Evolutionary conservation across 176 grass and related monocot genomes (phyloP).

Genomic region (Rhipidocladum racemiflorum): DNA sequence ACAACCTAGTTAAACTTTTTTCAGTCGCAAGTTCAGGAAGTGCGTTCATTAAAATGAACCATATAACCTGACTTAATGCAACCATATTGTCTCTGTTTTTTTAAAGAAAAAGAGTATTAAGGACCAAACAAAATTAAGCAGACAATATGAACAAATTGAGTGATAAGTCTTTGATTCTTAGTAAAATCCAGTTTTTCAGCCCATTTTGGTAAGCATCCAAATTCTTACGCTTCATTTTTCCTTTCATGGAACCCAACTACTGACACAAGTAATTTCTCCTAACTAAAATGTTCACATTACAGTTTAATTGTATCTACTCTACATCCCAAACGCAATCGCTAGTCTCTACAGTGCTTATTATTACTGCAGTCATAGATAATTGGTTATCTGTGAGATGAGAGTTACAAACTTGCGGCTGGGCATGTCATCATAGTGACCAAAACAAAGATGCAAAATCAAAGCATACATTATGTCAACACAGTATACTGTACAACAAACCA

Average conservation of each 20-base stretch:
- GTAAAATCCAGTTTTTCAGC: neutral
- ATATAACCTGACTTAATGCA: neutral
- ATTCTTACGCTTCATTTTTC: neutral
- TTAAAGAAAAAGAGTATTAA: no score
- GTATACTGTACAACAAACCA: constrained; percentile 3
- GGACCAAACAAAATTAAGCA: neutral
- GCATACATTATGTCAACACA: neutral
- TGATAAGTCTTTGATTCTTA: neutral
- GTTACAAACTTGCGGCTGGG: neutral
- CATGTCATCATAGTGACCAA: neutral
- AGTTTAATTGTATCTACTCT: neutral
- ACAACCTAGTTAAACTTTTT: neutral
- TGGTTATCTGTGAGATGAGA: neutral
- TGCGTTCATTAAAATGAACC: neutral
- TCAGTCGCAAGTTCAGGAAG: neutral
- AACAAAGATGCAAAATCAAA: constrained; percentile 4
- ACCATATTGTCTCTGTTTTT: no score
- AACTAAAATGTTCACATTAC: neutral
- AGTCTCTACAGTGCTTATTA: neutral
- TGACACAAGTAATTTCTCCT: neutral
- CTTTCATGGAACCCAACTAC: neutral
- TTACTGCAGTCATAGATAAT: neutral
- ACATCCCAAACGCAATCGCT: neutral
- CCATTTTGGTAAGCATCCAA: neutral
- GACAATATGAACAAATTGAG: neutral